Percentiles rank a stretch among this genome's conserved stretches.
phyloP scores from a whole-genome alignment of 2,329 filamentous ascomycete genomes.

The Xylaria sp. region DNA sequence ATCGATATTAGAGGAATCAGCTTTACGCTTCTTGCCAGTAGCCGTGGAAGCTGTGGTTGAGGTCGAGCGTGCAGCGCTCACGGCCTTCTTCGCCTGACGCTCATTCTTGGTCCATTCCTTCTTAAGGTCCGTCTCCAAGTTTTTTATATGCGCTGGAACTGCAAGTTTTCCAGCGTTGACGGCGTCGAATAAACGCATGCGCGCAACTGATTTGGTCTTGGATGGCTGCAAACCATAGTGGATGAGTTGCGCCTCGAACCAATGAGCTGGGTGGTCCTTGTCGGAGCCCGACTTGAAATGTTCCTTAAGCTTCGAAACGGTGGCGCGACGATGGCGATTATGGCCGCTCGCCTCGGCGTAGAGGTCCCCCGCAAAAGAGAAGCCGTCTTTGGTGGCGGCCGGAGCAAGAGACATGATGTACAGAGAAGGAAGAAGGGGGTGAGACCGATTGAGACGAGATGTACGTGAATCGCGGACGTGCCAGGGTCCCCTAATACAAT shows the following conservation, averaged over 20 bases:
- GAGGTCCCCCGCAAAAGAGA: slow-evolving; percentile 51
- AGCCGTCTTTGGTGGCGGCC: slow-evolving; percentile 45
- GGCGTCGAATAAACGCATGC: slow-evolving; percentile 62
- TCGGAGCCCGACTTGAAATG: slow-evolving; percentile 50
- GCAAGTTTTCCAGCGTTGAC: slow-evolving; percentile 53
- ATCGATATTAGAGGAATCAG: slow-evolving; percentile 35
- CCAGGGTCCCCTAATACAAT: background rate
- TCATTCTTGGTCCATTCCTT: slow-evolving; percentile 61
- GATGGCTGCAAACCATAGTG: slow-evolving; percentile 65
- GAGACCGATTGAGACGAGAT: background rate
- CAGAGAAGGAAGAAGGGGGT: background rate
- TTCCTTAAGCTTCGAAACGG: slow-evolving; percentile 49
- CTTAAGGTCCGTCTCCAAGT: slow-evolving; percentile 60
- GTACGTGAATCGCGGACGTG: background rate
- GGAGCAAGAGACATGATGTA: slow-evolving; percentile 37
- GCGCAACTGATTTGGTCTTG: slow-evolving; percentile 63
- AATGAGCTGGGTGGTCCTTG: slow-evolving; percentile 61
- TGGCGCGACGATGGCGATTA: slow-evolving; percentile 54
- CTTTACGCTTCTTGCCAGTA: slow-evolving; percentile 42
- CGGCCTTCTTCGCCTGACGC: slow-evolving; percentile 52
- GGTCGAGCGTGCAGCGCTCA: background rate
- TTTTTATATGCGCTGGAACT: slow-evolving; percentile 55
- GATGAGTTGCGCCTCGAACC: slow-evolving; percentile 66
- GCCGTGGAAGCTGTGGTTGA: slow-evolving; percentile 5
- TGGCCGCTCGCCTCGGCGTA: slow-evolving; percentile 50